Evolutionary conservation across 2,329 filamentous ascomycete genomes (phyloP).

Genomic region (Talaromyces sp.): DNA sequence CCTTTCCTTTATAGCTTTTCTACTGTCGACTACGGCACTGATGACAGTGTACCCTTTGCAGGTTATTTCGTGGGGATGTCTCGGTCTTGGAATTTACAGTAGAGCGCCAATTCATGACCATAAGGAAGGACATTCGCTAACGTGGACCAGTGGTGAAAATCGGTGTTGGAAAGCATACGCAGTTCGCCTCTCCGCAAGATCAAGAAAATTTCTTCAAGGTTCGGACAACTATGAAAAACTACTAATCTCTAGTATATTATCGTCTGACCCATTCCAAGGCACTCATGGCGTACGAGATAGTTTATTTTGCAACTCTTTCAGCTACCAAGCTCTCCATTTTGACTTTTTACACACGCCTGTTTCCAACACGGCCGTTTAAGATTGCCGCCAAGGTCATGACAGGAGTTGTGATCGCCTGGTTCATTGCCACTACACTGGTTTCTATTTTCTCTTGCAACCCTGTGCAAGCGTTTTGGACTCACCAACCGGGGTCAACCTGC

Average conservation of each 20-base stretch:
- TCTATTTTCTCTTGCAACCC: constrained; percentile 19
- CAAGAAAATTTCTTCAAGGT: neutral
- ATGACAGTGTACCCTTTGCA: neutral
- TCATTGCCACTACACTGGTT: constrained; percentile 17
- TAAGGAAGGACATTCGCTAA: neutral
- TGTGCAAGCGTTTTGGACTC: constrained; percentile 22
- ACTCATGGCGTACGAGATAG: constrained; percentile 20
- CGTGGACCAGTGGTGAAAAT: neutral
- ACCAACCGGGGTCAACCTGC: constrained; percentile 18
- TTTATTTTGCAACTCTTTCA: constrained; percentile 20
- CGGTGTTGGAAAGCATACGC: neutral
- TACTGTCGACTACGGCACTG: neutral
- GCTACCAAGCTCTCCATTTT: constrained; percentile 26
- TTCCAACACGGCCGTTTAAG: constrained; percentile 17
- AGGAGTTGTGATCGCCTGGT: constrained; percentile 19
- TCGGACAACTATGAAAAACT: neutral
- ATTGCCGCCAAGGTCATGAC: constrained; percentile 17
- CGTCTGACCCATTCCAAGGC: neutral
- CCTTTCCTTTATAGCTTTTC: neutral
- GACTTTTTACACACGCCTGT: constrained; percentile 23
- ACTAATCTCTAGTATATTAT: neutral
- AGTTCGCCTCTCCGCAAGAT: neutral
- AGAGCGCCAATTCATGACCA: neutral
- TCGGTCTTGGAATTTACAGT: neutral
- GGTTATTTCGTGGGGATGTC: neutral